Evolutionary conservation across 176 grass and related monocot species (phyloP), one percentile per base, ranked within the genome.

Genomic region (Oryza punctata): DNA sequence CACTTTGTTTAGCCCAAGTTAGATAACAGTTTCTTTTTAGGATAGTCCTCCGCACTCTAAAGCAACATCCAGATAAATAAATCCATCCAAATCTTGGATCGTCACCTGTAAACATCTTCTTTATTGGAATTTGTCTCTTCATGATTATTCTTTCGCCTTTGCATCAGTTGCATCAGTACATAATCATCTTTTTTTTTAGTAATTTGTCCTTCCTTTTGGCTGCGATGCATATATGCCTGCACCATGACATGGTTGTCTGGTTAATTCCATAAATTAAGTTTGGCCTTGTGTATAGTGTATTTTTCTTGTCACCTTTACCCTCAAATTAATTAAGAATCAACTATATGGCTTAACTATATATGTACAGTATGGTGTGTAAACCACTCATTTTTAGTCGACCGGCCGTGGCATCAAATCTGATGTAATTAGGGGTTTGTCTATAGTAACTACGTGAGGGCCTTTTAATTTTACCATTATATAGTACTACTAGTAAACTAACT

Each of bases 11-110:
- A 78, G 24, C 73, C 44, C 29, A 65, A 54, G 18, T 30, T 78
- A 65, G 54, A 72, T 25, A 64, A 72, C 32, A 43, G 43, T 72
- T 47, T 41, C 38, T 65, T 83, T 21, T 52, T 2, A 54, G 26
- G 11, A 30, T 57, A 63, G 26, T 72, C n/a, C 2, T 37, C 29
- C 11, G 65, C 13, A 54, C 81, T 65, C 70, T 65, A 83, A n/a
- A 46, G 40, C 70, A 83, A 65, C 18, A 26, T 65, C 75, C 40
- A 64, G n/a, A 75, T 82, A 27, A 57, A 87, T 28, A 24, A 73
- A 75, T 67, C 60, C 61, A 47, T 28, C 77, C 61, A 28, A 30
- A 81, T 69, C 33, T 33, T 40, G 63, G 18, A 54, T 38, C 78
- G 27, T 80, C 50, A 50, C 57, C 19, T 45, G 37, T 63, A 60